Conservation (phyloP, 2,329 filamentous ascomycete species). For the Fusarium secorum region DNA sequence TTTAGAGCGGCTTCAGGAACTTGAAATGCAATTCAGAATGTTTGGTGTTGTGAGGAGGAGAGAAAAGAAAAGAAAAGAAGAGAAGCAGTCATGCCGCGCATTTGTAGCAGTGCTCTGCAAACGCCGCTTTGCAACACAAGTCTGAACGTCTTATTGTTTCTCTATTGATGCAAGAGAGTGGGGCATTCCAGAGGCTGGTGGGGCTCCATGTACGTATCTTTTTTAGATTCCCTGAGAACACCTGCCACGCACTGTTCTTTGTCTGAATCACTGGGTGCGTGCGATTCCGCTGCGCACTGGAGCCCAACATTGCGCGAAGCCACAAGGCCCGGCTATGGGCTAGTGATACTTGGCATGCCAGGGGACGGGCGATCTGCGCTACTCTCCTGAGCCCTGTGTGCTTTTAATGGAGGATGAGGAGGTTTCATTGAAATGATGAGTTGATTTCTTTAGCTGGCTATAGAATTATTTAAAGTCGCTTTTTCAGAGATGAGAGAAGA, state of each 20-base stretch:
- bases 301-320: background rate
- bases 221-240: background rate
- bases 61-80: background rate
- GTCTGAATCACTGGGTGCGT: slow-evolving; percentile 1
- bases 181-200: background rate
- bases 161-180: slow-evolving; percentile 10
- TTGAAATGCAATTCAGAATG: background rate
- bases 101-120: slow-evolving; percentile 14
- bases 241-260: slow-evolving; percentile 4
- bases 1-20: background rate
- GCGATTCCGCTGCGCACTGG: background rate
- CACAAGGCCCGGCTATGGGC: background rate
- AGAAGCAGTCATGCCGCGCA: background rate
- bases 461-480: background rate
- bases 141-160: background rate
- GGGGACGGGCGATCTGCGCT: background rate
- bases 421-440: background rate
- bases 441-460: background rate
- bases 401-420: background rate
- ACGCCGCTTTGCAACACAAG: background rate
- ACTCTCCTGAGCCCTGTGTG: background rate
- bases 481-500: background rate
- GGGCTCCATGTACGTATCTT: slow-evolving; percentile 2
- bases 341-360: background rate
- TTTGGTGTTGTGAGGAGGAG: background rate